Percentiles rank a stretch among this genome's conserved stretches.
These are phyloP conservation scores for Emericellopsis terricola DNA, from an alignment of 495 filamentous ascomycete genomes.

Conservation along the genomic window DNA sequence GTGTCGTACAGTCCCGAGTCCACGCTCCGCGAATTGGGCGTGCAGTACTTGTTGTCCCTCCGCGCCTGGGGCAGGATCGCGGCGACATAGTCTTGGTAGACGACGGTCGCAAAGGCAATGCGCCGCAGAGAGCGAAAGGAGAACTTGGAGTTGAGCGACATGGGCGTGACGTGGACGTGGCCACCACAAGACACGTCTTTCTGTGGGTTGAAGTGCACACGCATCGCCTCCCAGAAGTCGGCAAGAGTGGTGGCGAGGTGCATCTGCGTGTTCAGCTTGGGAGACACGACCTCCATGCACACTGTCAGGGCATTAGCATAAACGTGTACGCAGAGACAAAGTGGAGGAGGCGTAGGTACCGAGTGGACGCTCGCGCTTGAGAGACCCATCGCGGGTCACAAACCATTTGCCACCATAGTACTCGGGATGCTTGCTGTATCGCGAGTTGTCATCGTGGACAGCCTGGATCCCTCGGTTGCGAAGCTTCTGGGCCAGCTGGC, in stretches of 20 bases:
- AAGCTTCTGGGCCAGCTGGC: constrained; percentile 5
- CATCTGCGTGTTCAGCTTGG: constrained; percentile 4
- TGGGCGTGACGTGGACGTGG: constrained; percentile 6
- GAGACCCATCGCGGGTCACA: constrained; percentile 4
- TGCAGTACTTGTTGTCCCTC: constrained; percentile 7
- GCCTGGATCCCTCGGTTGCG: constrained; percentile 3
- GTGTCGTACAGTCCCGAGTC: constrained; percentile 1
- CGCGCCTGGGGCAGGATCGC: constrained; percentile 5
- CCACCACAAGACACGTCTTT: constrained; percentile 6
- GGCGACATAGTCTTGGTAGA: constrained; percentile 6
- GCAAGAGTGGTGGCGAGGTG: constrained; percentile 4
- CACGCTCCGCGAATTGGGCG: constrained; percentile 3
- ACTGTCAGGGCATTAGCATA: constrained; percentile 4
- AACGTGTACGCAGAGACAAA: constrained; percentile 1
- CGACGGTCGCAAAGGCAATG: constrained; percentile 7
- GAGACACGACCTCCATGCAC: constrained; percentile 9
- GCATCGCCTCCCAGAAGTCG: constrained; percentile 8
- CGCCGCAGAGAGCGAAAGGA: constrained; percentile 5
- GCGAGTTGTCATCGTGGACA: constrained; percentile 3
- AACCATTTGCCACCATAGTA: constrained; percentile 6
- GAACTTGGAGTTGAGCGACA: constrained; percentile 4
- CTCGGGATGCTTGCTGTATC: constrained; percentile 5
- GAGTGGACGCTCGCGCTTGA: constrained; percentile 2
- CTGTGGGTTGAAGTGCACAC: constrained; percentile 7
- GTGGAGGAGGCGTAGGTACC: constrained; percentile 1